Percentiles rank a stretch among this genome's conserved stretches.
Evolutionary conservation across 2,329 filamentous ascomycete species (phyloP).

Genomic region (Fusarium bactridioides): DNA sequence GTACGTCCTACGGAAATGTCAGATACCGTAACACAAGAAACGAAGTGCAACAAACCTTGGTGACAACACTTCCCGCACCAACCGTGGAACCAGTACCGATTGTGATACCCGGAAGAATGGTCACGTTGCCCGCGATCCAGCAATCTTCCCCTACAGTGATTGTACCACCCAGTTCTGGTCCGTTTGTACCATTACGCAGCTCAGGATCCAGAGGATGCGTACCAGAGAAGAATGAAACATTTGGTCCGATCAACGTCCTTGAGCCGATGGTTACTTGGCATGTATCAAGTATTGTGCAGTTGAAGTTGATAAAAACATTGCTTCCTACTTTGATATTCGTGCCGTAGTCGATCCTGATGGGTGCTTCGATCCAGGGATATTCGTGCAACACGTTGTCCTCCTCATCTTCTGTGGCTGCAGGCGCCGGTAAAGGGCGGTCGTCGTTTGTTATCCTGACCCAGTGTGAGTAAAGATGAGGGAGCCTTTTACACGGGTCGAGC

Average conservation of each 20-base stretch:
- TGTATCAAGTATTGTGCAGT: conserved; percentile 80
- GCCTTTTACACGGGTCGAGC: conserved; percentile 36
- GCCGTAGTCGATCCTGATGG: conserved; percentile 79
- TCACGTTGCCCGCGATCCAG: conserved; percentile 78
- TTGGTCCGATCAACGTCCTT: conserved; percentile 80
- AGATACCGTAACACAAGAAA: background rate
- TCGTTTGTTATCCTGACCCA: conserved; percentile 67
- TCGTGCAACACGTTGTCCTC: conserved; percentile 71
- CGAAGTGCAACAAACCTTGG: conserved; percentile 58
- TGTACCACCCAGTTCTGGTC: conserved; percentile 77
- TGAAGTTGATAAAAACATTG: conserved; percentile 77
- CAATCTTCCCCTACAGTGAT: conserved; percentile 83
- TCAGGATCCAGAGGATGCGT: conserved; percentile 80
- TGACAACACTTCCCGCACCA: conserved; percentile 85
- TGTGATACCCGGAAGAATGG: conserved; percentile 77
- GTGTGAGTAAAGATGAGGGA: background rate
- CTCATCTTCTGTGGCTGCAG: conserved; percentile 62
- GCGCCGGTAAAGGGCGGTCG: conserved; percentile 68
- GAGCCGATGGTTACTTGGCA: conserved; percentile 77
- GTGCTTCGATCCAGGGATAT: conserved; percentile 73
- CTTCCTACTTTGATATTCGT: conserved; percentile 72
- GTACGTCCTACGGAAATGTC: conserved; percentile 42
- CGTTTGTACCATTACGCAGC: conserved; percentile 75
- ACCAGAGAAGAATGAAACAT: conserved; percentile 77
- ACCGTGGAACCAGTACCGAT: conserved; percentile 78